These are phyloP conservation scores for Naematelia encephala DNA, from an alignment of 768 basidiomycete species.

Conservation along the genomic window DNA sequence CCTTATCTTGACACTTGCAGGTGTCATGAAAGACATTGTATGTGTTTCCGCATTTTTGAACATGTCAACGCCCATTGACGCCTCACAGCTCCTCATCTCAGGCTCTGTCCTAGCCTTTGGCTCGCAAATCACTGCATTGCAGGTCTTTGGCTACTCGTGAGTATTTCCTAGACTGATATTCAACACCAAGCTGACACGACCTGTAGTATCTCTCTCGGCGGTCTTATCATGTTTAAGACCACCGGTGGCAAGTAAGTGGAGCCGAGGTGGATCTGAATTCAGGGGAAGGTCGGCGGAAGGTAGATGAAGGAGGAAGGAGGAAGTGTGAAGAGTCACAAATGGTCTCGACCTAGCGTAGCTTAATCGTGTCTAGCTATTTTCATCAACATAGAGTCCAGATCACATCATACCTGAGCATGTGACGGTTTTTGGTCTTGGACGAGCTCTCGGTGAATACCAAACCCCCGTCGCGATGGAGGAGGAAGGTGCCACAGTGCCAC, in stretches of 20 bases:
- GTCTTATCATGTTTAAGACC: slow-evolving; percentile 81
- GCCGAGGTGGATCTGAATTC: neutral
- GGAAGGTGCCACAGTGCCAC: too few species aligned
- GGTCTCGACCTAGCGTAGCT: too few species aligned
- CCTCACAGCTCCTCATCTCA: slow-evolving; percentile 66
- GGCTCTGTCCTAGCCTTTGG: slow-evolving; percentile 86
- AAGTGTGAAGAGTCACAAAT: too few species aligned
- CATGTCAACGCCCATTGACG: too few species aligned
- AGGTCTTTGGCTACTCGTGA: slow-evolving; percentile 66
- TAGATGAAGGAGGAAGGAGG: too few species aligned
- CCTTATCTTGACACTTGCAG: slow-evolving; percentile 85
- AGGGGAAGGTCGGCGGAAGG: too few species aligned
- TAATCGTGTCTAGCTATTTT: too few species aligned
- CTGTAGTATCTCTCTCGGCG: slow-evolving; percentile 79
- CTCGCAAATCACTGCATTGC: slow-evolving; percentile 71
- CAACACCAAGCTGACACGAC: slow-evolving; percentile 37
- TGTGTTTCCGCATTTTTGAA: slow-evolving; percentile 12
- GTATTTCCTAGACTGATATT: too few species aligned
- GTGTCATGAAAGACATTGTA: slow-evolving; percentile 74
- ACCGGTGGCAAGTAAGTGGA: slow-evolving; percentile 42
- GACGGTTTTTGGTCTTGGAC: neutral
- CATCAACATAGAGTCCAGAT: neutral
- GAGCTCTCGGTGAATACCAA: too few species aligned
- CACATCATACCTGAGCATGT: neutral
- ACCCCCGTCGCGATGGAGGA: too few species aligned